Evolutionary conservation across 495 filamentous ascomycete genomes (phyloP), one percentile per base, ranked within the genome.

Genomic region (Jackrogersella minutella): DNA sequence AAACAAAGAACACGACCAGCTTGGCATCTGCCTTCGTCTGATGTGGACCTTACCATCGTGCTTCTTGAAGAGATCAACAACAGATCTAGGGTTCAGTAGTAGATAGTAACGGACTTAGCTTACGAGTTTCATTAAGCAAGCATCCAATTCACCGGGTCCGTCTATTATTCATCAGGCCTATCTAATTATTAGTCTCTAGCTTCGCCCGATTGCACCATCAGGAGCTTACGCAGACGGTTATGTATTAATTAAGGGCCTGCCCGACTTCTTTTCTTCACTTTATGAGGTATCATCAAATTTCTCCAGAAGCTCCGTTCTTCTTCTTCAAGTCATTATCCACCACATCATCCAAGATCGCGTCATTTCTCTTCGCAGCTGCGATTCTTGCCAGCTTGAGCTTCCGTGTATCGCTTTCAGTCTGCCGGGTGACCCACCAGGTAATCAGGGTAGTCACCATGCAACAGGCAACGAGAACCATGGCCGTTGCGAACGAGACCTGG

Each of bases 331-430:
- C 71, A 39, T 52, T 76, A 72, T 79, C 76, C 57, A 80, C 76
- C 14, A 81, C 71, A 68, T 80, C 79, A 41, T 80, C 77, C 63
- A 82, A 62, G 53, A 82, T 71, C 1, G 76, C 71, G 49, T 80
- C 74, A 7, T 74, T 71, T 16, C 72, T 68, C 61, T 73, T 76
- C n/a, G 72, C 76, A 4, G 80, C 80, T 0, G 75, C 71, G 8
- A 80, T 66, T 31, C 78, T 75, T 16, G 74, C 77, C 37, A 76
- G 47, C 70, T 82, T 82, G 28, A 82, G 60, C 21, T 65, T 73
- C 26, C 79, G 74, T 17, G 78, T 80, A 40, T 80, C 77, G 5
- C 70, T 71, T 62, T 81, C 78, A 5, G 72, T 74, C 66, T 71
- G 71, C 9, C 71, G 57, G 4, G 73, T 77, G 10, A 77, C 69